Base-by-base conservation (phyloP, 805 yeast genomes). In the Spathaspora girioi region DNA sequence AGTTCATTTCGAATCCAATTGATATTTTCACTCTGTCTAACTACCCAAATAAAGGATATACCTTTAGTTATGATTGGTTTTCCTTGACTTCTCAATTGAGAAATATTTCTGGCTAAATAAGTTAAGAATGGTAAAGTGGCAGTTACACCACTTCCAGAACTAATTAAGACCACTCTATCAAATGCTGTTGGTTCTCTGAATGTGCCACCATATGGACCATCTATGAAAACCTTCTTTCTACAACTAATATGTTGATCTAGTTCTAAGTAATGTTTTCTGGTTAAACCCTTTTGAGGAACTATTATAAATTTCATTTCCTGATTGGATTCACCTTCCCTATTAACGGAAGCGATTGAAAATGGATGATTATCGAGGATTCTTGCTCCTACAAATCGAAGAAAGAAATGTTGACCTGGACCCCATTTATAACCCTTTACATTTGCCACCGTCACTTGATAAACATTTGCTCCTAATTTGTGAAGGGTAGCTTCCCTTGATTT, bases 121-220 rank as follows among this genome's bases (percentile, higher is more conserved):
- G 61, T 54, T 45, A 77, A 57, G 53, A 76, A 79, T 10, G 85
- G 81, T 18, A 78, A 51, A 1, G 79, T 69, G 0, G 78, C 80
- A 2, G 83, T 70, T 14, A 81, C 71, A 41, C 86, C 86, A 45
- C 79, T 71, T 3, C 86, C 86, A 1, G 80, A 65, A 19, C 80
- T 65, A 1, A 79, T 17, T 20, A 80, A 57, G 9, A 68, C 59
- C 7, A 77, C 62, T 43, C 74, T 70, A 43, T 77, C 77, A 58
- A 81, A 81, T 1, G 78, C 62, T 18, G 70, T 55, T 5, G 67
- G 62, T 53, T 78, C 78, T 58, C 86, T 69, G 14, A 68, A 56
- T 46, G 75, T 56, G 1, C 84, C 85, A 15, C 86, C 85, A 53
- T 79, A 81, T 3, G 86, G 83, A 1, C 86, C 86, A 57, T 81